A percentile compares a stretch with the other conserved stretches of the same genome.
Conservation (phyloP, 768 basidiomycete genomes). For the Tulasnella sp. region DNA sequence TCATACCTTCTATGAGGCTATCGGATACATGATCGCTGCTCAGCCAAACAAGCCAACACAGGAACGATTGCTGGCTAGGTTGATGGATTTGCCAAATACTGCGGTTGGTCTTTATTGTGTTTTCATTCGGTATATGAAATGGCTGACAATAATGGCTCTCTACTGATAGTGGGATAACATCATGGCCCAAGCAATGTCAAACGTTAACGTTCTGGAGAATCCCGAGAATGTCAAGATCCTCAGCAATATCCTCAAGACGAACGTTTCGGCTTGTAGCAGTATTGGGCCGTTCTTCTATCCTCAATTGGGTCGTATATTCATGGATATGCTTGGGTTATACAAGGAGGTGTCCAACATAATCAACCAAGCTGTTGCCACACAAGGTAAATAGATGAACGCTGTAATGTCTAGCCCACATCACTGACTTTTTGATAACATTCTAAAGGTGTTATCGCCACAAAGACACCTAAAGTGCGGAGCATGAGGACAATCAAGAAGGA, state of each 20-base stretch:
- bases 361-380: slow-evolving; percentile 76
- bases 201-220: slow-evolving; percentile 81
- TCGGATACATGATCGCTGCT: slow-evolving; percentile 98
- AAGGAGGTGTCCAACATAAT: slow-evolving; percentile 95
- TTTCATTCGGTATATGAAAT: neutral
- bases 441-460: slow-evolving; percentile 88
- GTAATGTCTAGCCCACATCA: slow-evolving; percentile 12
- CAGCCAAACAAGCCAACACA: slow-evolving; percentile 97
- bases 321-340: slow-evolving; percentile 97
- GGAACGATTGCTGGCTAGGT: slow-evolving; percentile 82
- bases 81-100: slow-evolving; percentile 96
- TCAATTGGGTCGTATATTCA: slow-evolving; percentile 90
- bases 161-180: slow-evolving; percentile 84
- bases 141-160: neutral
- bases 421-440: neutral
- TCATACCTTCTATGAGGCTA: slow-evolving; percentile 97
- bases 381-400: slow-evolving; percentile 42
- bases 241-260: slow-evolving; percentile 94
- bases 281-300: slow-evolving; percentile 95
- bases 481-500: slow-evolving; percentile 97
- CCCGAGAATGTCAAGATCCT: slow-evolving; percentile 93
- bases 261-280: slow-evolving; percentile 92
- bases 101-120: slow-evolving; percentile 44
- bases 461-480: slow-evolving; percentile 90
- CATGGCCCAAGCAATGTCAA: slow-evolving; percentile 89